phyloP scores from a whole-genome alignment of 108 stramenopile species.

The Skeletonema menzelii region DNA sequence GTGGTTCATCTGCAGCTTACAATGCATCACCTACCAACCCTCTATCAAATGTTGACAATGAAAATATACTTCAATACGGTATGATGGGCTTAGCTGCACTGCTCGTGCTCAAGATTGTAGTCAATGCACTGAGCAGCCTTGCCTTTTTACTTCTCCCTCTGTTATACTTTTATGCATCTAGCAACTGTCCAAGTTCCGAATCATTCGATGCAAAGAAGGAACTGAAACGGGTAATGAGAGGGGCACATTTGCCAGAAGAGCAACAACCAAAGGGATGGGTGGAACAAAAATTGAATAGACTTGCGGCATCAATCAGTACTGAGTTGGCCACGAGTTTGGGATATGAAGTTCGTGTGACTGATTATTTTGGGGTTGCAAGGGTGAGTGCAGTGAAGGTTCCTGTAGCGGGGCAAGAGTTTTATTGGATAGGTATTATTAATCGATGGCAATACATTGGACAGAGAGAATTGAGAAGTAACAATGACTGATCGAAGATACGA shows the following conservation, averaged over 20 bases:
- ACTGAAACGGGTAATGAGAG: constrained; percentile 73
- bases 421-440: constrained; percentile 61
- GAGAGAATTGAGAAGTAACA: constrained; percentile 22
- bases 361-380: constrained; percentile 47
- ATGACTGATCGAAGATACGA: constrained; percentile 7
- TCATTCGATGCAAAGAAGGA: constrained; percentile 80
- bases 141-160: constrained; percentile 49
- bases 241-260: constrained; percentile 70
- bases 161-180: constrained; percentile 55
- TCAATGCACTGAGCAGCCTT: constrained; percentile 16
- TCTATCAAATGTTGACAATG: constrained; percentile 24
- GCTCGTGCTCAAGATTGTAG: constrained; percentile 13
- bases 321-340: constrained; percentile 72
- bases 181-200: constrained; percentile 53
- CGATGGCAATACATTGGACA: constrained; percentile 31
- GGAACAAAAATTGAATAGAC: constrained; percentile 48
- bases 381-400: constrained; percentile 57
- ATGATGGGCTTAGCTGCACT: constrained; percentile 12
- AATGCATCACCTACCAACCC: not conserved
- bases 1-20: not conserved
- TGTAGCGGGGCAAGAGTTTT: constrained; percentile 47
- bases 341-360: constrained; percentile 51
- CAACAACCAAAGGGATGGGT: constrained; percentile 68
- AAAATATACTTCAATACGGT: constrained; percentile 18
- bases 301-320: constrained; percentile 63